Conservation (phyloP, 1,284 basidiomycete genomes). For the Baeospora myosura region DNA sequence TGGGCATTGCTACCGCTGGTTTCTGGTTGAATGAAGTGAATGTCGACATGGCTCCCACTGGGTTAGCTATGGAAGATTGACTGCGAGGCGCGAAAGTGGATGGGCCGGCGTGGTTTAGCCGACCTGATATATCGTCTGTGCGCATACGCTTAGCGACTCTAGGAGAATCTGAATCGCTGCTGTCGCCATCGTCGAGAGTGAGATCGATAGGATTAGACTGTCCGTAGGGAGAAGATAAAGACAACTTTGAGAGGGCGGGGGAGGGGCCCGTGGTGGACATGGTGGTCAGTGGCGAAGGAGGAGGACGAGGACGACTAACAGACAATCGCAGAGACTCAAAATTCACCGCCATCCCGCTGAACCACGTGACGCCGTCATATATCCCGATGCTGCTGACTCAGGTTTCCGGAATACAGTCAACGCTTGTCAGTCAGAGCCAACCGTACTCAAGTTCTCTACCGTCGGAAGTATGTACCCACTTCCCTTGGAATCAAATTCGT, state of each 20-base stretch:
- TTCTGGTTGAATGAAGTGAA: slow-evolving; percentile 10
- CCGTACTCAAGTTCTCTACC: too few species aligned
- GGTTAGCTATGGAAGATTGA: neutral
- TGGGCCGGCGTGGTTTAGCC: neutral
- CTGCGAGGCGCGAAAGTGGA: neutral
- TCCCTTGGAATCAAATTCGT: too few species aligned
- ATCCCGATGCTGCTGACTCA: too few species aligned
- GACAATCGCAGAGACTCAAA: too few species aligned
- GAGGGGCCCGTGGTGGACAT: slow-evolving; percentile 1
- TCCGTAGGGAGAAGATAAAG: slow-evolving; percentile 18
- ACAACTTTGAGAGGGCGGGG: slow-evolving; percentile 24
- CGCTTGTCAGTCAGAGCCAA: too few species aligned
- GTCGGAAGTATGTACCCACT: too few species aligned
- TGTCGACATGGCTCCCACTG: slow-evolving; percentile 5
- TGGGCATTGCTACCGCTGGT: slow-evolving; percentile 4
- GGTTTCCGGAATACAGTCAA: too few species aligned
- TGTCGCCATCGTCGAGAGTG: slow-evolving; percentile 51
- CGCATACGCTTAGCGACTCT: slow-evolving; percentile 34
- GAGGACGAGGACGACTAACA: neutral
- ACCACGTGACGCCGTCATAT: too few species aligned
- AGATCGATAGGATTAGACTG: slow-evolving; percentile 50
- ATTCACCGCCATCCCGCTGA: too few species aligned
- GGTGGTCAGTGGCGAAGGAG: neutral
- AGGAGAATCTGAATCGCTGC: slow-evolving; percentile 20
- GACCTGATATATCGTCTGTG: slow-evolving; percentile 20